Base-by-base conservation (phyloP, 176 grass and related monocot species). In the Oryza glumipatula region DNA sequence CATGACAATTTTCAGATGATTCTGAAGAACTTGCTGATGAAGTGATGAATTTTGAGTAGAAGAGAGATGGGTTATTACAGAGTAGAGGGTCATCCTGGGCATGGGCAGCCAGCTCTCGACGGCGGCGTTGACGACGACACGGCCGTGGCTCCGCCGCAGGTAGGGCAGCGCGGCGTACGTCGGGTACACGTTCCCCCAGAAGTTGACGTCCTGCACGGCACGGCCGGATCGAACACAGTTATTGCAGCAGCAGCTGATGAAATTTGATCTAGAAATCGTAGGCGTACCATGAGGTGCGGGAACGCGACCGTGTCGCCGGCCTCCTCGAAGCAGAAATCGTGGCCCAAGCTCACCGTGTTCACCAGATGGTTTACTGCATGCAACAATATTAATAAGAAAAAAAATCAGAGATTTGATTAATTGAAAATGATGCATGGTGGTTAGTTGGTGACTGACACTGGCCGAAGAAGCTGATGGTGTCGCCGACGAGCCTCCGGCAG, bases 151-250 rank as follows among this genome's bases (percentile, higher is more conserved):
- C 77, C 80, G 95, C 30, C 95, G 86, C 82, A 94, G 80, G 69
- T 93, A 82, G 0, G 90, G 95, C 4, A 98, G 85, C 35, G 95
- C 92, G 10, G 92, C 88, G 68, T 91, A 90, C 2, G 95, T 95
- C 49, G 95, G 92, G 79, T 98, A 98, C 44, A 98, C 95, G 77
- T 94, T 98, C 43, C 92, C 95, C 90, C 95, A 98, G 74, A 98
- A 98, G 74, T 98, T 98, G 68, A 98, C 88, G 85, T 94, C 95
- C 92, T 92, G 30, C 30, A 32, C 2, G 77, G 77, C 4, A 0
- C 49, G 49, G 15, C 48, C 48, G 14, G 48, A 51, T 51, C 48
- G 4, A 51, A 4, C 13, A 3, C 46, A 48, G 46, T 13, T 48
- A 48, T 48, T 48, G 0, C 46, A 49, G 47, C 13, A 13, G 13